Percentiles rank a stretch among this genome's conserved stretches.
These are phyloP conservation scores for Gossypium laxum DNA, from an alignment of 441 rosid species.

Conservation along the genomic window DNA sequence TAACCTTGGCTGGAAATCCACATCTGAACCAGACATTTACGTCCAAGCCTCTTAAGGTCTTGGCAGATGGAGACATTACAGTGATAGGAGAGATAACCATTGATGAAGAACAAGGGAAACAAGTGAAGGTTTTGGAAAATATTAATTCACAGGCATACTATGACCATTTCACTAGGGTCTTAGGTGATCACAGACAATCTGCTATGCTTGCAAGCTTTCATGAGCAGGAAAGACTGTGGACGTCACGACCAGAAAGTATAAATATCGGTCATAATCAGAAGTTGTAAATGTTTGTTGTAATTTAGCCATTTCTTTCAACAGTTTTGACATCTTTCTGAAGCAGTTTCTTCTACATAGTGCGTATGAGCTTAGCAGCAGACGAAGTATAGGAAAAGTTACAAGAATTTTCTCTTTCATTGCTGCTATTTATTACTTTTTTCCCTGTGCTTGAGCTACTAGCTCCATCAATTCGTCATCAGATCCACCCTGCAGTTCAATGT, in stretches of 20 bases:
- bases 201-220: slow-evolving; percentile 20
- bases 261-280: background rate
- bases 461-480: too few relatives aligned
- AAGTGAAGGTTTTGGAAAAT: slow-evolving; percentile 5
- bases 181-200: slow-evolving; percentile 15
- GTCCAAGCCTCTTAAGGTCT: slow-evolving; percentile 14
- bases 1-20: slow-evolving; percentile 15
- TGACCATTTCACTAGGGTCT: slow-evolving; percentile 4
- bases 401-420: too few relatives aligned
- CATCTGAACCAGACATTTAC: slow-evolving; percentile 12
- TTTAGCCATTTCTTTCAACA: background rate
- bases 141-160: slow-evolving; percentile 18
- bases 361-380: background rate
- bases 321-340: background rate
- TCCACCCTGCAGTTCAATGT: too few relatives aligned
- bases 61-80: slow-evolving; percentile 17
- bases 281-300: background rate
- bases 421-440: too few relatives aligned
- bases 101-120: slow-evolving; percentile 19
- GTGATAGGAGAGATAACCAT: slow-evolving; percentile 12
- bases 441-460: too few relatives aligned
- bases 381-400: background rate
- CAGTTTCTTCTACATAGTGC: background rate
- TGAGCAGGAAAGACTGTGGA: slow-evolving; percentile 19
- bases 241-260: background rate